A percentile compares a stretch with the other conserved stretches of the same genome.
These are phyloP conservation scores for Colletotrichum falcatum DNA, from an alignment of 2,329 filamentous ascomycete genomes.

Conservation along the genomic window DNA sequence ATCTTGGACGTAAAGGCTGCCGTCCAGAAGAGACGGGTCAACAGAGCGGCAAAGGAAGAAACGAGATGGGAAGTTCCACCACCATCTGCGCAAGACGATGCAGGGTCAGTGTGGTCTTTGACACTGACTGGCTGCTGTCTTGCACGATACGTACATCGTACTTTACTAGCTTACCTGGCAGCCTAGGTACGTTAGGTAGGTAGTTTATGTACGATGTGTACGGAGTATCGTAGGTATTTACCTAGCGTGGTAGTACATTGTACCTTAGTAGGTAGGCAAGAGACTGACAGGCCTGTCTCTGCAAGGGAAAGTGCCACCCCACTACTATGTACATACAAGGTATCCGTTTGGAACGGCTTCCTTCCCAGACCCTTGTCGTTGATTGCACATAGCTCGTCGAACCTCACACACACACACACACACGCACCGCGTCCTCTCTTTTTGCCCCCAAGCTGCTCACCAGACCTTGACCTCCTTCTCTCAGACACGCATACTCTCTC, in stretches of 20 bases:
- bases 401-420: slow-evolving; percentile 8
- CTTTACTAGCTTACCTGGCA: no score
- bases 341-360: slow-evolving; percentile 25
- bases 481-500: not conserved
- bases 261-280: not conserved
- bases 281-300: slow-evolving; percentile 17
- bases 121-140: slow-evolving; percentile 23
- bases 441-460: slow-evolving; percentile 10
- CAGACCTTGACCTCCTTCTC: not conserved
- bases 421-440: not conserved
- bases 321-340: slow-evolving; percentile 15
- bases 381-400: slow-evolving; percentile 22
- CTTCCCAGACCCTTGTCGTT: slow-evolving; percentile 15
- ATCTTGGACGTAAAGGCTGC: not conserved
- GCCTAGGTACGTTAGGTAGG: no score
- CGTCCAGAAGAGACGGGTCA: not conserved
- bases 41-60: not conserved
- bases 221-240: no score
- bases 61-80: not conserved
- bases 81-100: not conserved
- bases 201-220: no score
- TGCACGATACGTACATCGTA: no score
- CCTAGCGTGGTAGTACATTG: no score
- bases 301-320: slow-evolving; percentile 20
- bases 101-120: slow-evolving; percentile 28